A percentile compares a stretch with the other conserved stretches of the same genome.
These are phyloP conservation scores for Colletotrichum sp. DNA, from an alignment of 2,329 filamentous ascomycete genomes.

Conservation along the genomic window DNA sequence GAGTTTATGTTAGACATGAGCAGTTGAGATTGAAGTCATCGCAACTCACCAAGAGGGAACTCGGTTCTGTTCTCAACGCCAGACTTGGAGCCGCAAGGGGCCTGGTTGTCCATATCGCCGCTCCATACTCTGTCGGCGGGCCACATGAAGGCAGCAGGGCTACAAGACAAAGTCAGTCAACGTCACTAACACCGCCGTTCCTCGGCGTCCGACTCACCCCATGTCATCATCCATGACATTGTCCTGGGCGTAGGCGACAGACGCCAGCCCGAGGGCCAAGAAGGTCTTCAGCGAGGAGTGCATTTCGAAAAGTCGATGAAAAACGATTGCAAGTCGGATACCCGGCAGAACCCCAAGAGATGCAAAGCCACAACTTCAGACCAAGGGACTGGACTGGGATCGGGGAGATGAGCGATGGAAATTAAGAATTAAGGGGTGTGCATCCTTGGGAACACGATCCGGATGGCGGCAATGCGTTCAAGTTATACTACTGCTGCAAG, in stretches of 20 bases:
- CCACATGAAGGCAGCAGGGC: constrained; percentile 61
- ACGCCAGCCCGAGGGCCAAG: constrained; percentile 6
- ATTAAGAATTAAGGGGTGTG: constrained; percentile 6
- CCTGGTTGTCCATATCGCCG: constrained; percentile 52
- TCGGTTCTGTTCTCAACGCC: constrained; percentile 51
- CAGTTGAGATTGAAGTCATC: neutral
- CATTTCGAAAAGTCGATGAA: neutral
- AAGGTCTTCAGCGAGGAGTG: neutral
- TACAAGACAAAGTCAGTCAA: constrained; percentile 24
- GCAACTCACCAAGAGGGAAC: constrained; percentile 52
- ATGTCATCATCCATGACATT: constrained; percentile 17
- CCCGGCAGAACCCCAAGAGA: neutral
- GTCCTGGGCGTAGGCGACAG: constrained; percentile 2
- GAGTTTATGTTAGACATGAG: neutral
- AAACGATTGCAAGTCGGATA: neutral
- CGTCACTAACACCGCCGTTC: neutral
- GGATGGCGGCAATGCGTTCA: neutral
- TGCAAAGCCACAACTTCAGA: neutral
- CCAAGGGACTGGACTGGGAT: neutral
- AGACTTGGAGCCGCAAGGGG: constrained; percentile 55
- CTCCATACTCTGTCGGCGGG: constrained; percentile 57
- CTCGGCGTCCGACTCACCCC: constrained; percentile 14
- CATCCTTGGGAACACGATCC: neutral
- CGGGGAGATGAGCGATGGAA: neutral
- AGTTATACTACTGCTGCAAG: constrained; percentile 9